Base-by-base conservation (phyloP, 192 early-diverging fungal genomes). In the Backusella tarrabulga region DNA sequence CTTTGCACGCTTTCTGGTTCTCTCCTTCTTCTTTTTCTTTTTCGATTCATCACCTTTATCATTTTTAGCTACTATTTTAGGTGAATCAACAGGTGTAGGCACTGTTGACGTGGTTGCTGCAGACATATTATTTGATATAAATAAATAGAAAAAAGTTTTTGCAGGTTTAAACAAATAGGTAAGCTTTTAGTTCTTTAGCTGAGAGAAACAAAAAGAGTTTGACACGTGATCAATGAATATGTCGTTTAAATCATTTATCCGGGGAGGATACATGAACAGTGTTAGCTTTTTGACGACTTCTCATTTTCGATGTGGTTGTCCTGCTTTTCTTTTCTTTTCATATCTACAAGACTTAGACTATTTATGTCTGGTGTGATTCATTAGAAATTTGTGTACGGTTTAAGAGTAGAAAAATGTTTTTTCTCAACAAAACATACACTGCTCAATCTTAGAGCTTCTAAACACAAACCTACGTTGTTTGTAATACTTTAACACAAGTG, bases 1-100 rank as follows among this genome's bases (percentile, higher is more conserved):
- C 32, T 78, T 84, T n/a, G 76, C 38, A 67, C 78, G 78, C 54
- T 75, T 80, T 40, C 32, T 76, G 3, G 50, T 52, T 70, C 69
- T 68, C 54, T 52, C 34, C 46, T 78, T 77, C 34, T 77, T 71
- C 46, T 78, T 81, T 21, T 34, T 36, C 44, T 78, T 44, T 12
- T 72, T 72, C 17, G 42, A 29, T 1, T 46, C 23, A 11, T 63
- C 56, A 14, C 54, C 54, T 56, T 56, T 56, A 21, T 21, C 54
- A 17, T 50, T 50, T 29, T 63, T 23, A 12, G 21, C 26, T 63
- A 23, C 2, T 32, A 46, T 9, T 50, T 72, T 72, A 23, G 71
- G 71, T 72, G 71, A 50, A 32, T 72, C 71, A 8, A 44, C 38
- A 19, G 68, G 68, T 41, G 68, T 23, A 0, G 68, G 34, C 23